phyloP scores from a whole-genome alignment of 2,329 filamentous ascomycete genomes.

The Peltaster fructicola region DNA sequence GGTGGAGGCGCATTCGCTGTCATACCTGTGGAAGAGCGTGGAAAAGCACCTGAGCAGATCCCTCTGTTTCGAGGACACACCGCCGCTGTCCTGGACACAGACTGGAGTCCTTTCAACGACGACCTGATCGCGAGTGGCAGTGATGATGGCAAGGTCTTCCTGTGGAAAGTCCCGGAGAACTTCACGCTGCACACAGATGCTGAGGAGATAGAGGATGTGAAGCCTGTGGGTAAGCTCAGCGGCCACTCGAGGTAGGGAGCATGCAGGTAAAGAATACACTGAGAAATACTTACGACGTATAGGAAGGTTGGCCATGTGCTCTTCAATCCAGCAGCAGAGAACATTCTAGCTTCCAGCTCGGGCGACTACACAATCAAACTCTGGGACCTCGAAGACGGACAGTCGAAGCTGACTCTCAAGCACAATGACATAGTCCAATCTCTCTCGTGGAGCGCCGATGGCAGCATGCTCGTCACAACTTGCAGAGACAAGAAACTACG shows the following conservation, averaged over 20 bases:
- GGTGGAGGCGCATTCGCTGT: slow-evolving; percentile 95
- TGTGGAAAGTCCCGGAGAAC: slow-evolving; percentile 83
- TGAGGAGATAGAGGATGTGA: slow-evolving; percentile 5
- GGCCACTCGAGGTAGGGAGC: slow-evolving; percentile 63
- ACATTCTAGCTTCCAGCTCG: slow-evolving; percentile 85
- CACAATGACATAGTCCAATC: slow-evolving; percentile 89
- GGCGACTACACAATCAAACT: slow-evolving; percentile 91
- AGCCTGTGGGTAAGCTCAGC: slow-evolving; percentile 48
- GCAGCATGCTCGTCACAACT: slow-evolving; percentile 73
- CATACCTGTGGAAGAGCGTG: slow-evolving; percentile 74
- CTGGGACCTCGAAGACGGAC: slow-evolving; percentile 77
- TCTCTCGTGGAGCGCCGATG: slow-evolving; percentile 85
- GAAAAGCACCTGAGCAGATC: slow-evolving; percentile 79
- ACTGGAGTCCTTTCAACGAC: slow-evolving; percentile 98
- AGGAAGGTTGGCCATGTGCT: slow-evolving; percentile 96
- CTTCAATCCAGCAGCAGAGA: slow-evolving; percentile 92
- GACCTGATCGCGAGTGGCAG: slow-evolving; percentile 80
- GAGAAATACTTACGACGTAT: slow-evolving; percentile 12
- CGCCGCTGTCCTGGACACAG: slow-evolving; percentile 85
- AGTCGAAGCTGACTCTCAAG: slow-evolving; percentile 57
- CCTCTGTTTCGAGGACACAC: slow-evolving; percentile 94
- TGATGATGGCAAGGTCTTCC: slow-evolving; percentile 89
- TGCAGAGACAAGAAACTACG: slow-evolving; percentile 96
- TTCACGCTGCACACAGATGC: slow-evolving; percentile 57
- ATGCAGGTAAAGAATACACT: neutral